These are phyloP conservation scores for Babjeviella inositovora DNA, from an alignment of 805 yeast species.

Conservation along the genomic window DNA sequence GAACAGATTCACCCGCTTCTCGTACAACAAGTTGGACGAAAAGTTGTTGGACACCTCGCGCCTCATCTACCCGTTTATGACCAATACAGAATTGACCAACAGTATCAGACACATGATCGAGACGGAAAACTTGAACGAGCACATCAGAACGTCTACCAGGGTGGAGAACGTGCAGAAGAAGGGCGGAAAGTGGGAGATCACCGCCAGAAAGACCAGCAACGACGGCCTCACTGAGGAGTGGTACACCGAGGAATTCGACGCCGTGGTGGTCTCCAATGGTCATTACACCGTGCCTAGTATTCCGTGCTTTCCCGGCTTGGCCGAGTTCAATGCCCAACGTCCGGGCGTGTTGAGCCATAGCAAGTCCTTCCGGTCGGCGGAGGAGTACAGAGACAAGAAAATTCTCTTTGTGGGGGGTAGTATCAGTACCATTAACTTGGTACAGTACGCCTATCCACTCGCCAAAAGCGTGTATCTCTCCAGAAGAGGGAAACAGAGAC, in stretches of 20 bases:
- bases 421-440: constrained; percentile 22
- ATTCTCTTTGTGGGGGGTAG: constrained; percentile 25
- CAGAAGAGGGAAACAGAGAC: constrained; percentile 10
- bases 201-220: constrained; percentile 6
- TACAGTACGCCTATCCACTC: constrained; percentile 18
- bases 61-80: constrained; percentile 17
- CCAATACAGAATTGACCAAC: constrained; percentile 14
- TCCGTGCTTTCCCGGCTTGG: constrained; percentile 39
- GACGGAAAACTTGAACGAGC: constrained; percentile 9
- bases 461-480: constrained; percentile 11
- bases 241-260: constrained; percentile 38
- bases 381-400: constrained; percentile 20
- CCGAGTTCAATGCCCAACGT: constrained; percentile 20
- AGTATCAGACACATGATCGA: constrained; percentile 12
- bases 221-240: constrained; percentile 9
- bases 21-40: constrained; percentile 9
- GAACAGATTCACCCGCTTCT: constrained; percentile 12
- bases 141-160: constrained; percentile 19
- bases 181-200: constrained; percentile 19
- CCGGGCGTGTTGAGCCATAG: constrained; percentile 42
- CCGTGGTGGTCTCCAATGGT: constrained; percentile 49
- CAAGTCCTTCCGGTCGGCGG: constrained; percentile 31
- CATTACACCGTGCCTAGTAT: constrained; percentile 44
- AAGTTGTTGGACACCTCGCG: constrained; percentile 6
- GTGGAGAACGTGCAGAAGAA: constrained; percentile 18